phyloP scores from a whole-genome alignment of 2,329 filamentous ascomycete species.

The Pseudocercospora pini-densiflorae region DNA sequence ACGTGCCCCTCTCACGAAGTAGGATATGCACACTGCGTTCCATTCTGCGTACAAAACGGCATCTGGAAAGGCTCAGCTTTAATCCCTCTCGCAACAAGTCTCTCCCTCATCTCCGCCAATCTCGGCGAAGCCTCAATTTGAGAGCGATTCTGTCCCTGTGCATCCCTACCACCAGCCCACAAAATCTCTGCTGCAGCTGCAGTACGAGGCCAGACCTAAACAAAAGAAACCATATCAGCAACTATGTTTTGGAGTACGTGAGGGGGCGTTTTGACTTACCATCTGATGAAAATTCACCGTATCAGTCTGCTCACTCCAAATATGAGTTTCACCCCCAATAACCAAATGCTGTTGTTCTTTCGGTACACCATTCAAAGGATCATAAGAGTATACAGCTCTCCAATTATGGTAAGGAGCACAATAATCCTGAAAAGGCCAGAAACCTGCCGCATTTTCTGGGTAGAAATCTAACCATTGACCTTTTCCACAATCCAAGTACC shows the following conservation, averaged over 20 bases:
- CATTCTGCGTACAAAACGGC: constrained; percentile 71
- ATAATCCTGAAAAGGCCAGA: constrained; percentile 79
- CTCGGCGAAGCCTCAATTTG: constrained; percentile 72
- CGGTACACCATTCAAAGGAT: constrained; percentile 70
- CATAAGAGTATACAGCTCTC: constrained; percentile 79
- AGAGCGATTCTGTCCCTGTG: constrained; percentile 68
- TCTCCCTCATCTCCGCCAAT: constrained; percentile 75
- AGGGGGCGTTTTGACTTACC: too few relatives aligned
- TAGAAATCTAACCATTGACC: constrained; percentile 78
- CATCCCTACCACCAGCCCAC: constrained; percentile 74
- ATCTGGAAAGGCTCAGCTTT: constrained; percentile 70
- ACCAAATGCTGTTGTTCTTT: constrained; percentile 67
- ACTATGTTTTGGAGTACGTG: too few relatives aligned
- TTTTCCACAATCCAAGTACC: constrained; percentile 77
- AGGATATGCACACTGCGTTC: constrained; percentile 50
- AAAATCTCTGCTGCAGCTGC: constrained; percentile 77
- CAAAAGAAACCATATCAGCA: too few relatives aligned
- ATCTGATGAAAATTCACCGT: constrained; percentile 73
- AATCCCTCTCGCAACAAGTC: constrained; percentile 71
- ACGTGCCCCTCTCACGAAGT: not conserved
- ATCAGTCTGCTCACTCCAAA: constrained; percentile 83
- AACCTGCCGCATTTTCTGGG: constrained; percentile 55
- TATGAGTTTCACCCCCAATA: constrained; percentile 78
- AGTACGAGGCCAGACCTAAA: constrained; percentile 71
- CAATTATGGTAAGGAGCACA: constrained; percentile 81